Percentiles rank a stretch among this genome's conserved stretches.
These are phyloP conservation scores for Rhizopus delemar DNA, from an alignment of 371 early-diverging fungal genomes.

Conservation along the genomic window DNA sequence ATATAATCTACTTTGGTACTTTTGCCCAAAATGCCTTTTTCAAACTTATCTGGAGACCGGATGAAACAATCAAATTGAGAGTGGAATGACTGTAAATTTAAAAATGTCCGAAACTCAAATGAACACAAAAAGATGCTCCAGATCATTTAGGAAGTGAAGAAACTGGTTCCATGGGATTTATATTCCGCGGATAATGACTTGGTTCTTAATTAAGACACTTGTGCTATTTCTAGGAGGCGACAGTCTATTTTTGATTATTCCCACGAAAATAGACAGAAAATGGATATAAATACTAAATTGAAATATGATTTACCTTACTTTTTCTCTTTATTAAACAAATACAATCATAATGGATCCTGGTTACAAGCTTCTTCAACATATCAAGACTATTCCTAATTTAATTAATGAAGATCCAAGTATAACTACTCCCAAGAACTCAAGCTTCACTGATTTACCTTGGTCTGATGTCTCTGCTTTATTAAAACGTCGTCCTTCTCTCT, in stretches of 20 bases:
- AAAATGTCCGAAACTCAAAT: no score
- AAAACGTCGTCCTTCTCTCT: conserved; percentile 10
- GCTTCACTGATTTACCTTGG: conserved; percentile 45
- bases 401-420: conserved; percentile 48
- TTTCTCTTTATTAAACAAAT: conserved; percentile 1
- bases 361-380: conserved; percentile 39
- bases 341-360: conserved; percentile 49
- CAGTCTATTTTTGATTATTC: conserved; percentile 18
- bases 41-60: no score
- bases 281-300: conserved; percentile 7
- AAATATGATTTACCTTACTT: conserved; percentile 2
- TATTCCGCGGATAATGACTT: background rate
- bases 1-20: no score
- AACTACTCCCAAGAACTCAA: conserved; percentile 43
- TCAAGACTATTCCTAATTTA: conserved; percentile 46
- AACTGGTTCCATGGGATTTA: conserved; percentile 3
- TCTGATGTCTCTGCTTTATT: conserved; percentile 35
- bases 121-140: no score
- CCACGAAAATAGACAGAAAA: conserved; percentile 7
- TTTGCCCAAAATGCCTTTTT: no score
- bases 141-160: background rate
- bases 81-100: no score
- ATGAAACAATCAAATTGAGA: no score
- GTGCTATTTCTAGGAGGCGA: conserved; percentile 4
- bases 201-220: background rate